Conservation (phyloP, 1,139 yeast species). For the Meyerozyma smithsonii region DNA sequence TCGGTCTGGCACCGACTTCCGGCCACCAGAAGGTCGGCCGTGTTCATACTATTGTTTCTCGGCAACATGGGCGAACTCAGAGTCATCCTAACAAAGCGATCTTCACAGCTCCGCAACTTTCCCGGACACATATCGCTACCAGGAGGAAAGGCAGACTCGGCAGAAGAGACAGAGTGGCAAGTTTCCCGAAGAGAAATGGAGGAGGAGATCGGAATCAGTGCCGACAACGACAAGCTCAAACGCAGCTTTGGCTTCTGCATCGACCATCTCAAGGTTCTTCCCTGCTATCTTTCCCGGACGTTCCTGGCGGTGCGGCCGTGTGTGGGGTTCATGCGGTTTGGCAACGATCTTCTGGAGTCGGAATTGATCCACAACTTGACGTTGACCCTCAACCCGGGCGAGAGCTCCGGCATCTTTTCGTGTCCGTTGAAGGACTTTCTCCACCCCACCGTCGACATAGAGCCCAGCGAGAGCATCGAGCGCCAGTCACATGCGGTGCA, state of each 20-base stretch:
- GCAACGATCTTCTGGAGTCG: conserved; percentile 15
- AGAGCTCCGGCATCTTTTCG: conserved; percentile 62
- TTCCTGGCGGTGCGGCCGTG: conserved; percentile 80
- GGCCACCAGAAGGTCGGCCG: conserved; percentile 66
- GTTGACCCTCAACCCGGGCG: conserved; percentile 61
- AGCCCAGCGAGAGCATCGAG: conserved; percentile 41
- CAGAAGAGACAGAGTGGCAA: conserved; percentile 60
- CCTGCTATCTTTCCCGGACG: conserved; percentile 75
- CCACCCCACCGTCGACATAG: conserved; percentile 33
- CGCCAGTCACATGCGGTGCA: conserved; percentile 35
- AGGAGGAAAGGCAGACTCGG: conserved; percentile 78
- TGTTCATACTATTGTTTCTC: conserved; percentile 63
- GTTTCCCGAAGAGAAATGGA: conserved; percentile 78
- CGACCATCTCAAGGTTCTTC: conserved; percentile 57
- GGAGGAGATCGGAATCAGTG: conserved; percentile 79
- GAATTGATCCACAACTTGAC: conserved; percentile 28
- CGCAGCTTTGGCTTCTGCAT: conserved; percentile 48
- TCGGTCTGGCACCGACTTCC: conserved; percentile 61
- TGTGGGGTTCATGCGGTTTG: conserved; percentile 54
- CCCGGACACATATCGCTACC: conserved; percentile 90
- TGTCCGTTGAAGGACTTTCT: conserved; percentile 62
- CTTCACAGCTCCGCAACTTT: conserved; percentile 62
- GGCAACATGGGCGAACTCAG: conserved; percentile 71
- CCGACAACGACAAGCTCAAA: conserved; percentile 40
- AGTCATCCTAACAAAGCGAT: conserved; percentile 72